Conservation (phyloP, 768 basidiomycete species). For the Boletus tylopilopsis region DNA sequence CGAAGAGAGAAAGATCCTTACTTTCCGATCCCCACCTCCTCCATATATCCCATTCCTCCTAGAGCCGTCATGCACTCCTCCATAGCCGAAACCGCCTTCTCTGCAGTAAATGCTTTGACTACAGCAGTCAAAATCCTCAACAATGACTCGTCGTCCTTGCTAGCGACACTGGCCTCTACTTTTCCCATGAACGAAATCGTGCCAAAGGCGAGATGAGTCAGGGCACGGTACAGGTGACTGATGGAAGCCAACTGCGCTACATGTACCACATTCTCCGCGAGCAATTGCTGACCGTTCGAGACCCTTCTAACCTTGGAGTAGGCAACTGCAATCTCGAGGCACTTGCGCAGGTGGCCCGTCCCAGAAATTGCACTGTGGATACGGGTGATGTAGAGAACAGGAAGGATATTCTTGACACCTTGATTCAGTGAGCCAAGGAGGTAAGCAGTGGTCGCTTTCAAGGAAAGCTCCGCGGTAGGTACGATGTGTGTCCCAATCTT, state of each 20-base stretch:
- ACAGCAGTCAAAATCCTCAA: slow-evolving; percentile 66
- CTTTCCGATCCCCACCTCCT: slow-evolving; percentile 70
- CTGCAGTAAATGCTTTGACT: slow-evolving; percentile 66
- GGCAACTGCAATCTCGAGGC: slow-evolving; percentile 60
- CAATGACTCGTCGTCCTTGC: slow-evolving; percentile 45
- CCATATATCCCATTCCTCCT: slow-evolving; percentile 82
- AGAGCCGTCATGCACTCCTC: slow-evolving; percentile 72
- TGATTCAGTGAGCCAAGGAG: slow-evolving; percentile 55
- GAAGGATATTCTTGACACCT: slow-evolving; percentile 64
- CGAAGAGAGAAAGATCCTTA: slow-evolving; percentile 16
- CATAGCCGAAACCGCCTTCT: slow-evolving; percentile 59
- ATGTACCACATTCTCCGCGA: slow-evolving; percentile 57
- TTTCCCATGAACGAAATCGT: slow-evolving; percentile 56
- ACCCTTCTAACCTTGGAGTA: slow-evolving; percentile 61
- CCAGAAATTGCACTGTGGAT: slow-evolving; percentile 59
- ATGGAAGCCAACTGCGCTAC: slow-evolving; percentile 61
- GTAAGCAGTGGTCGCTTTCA: slow-evolving; percentile 57
- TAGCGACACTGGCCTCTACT: slow-evolving; percentile 52
- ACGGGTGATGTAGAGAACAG: slow-evolving; percentile 76
- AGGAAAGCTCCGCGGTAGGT: slow-evolving; percentile 71
- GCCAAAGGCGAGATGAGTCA: slow-evolving; percentile 62
- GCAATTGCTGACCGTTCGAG: slow-evolving; percentile 44
- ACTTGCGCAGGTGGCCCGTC: slow-evolving; percentile 55
- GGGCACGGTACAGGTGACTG: slow-evolving; percentile 59
- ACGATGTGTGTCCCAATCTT: slow-evolving; percentile 73